Evolutionary conservation across 148 eudicot genomes (phyloP), one percentile per base, ranked within the genome.

Genomic region (Cornus controversa): DNA sequence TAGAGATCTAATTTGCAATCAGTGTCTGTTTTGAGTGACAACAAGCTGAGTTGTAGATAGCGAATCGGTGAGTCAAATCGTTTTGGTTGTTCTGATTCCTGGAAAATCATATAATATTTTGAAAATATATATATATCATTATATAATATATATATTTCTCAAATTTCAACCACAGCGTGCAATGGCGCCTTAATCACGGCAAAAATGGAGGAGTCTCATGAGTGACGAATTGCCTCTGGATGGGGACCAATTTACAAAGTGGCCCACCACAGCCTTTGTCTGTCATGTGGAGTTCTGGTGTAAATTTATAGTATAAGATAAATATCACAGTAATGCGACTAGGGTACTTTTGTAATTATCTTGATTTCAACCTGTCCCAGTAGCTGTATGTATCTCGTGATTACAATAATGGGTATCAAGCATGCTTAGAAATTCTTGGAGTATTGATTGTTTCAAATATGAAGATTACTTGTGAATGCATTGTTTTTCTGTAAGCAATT

Each of bases 311-410:
- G 65, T 60, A 60, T 1, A 22, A 57, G 16, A 15, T 40, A 40
- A 40, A 8, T 31, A 31, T 15, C 13, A 27, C 62, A 20, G 29
- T 34, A 75, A 15, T 29, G 16, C 65, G 5, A 53, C 37, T 26
- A 24, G 79, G 72, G 34, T 23, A n/a, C 57, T 66, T 2, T 15
- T 25, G 37, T 67, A 68, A 69, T 28, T 13, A 25, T 37, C 29
- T 60, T n/a, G 23, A 23, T 22, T 60, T 8, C 65, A 14, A 18
- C 73, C 24, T 50, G 67, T 60, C 64, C 47, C 60, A 22, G 20
- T 64, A 70, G 75, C 40, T 70, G 62, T 62, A 68, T 11, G 26
- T 37, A 37, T 75, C 80, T 70, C 62, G 75, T 78, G 80, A 78
- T 50, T 36, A 6, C 80, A 78, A 57, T 78, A 70, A 71, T 78